Base-by-base conservation (phyloP, 83 land plant genomes). In the Picea abies region DNA sequence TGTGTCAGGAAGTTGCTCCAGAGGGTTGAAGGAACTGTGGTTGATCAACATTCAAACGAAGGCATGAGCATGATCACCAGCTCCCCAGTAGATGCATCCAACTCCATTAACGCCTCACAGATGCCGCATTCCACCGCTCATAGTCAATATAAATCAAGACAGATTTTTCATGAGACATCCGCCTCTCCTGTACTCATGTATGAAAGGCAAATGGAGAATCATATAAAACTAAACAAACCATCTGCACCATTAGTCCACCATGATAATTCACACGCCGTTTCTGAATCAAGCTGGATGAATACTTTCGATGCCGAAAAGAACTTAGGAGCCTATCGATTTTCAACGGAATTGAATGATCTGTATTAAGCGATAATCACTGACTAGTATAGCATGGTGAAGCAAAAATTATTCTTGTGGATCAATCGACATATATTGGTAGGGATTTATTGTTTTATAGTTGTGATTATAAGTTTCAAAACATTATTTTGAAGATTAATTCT, bases 1-100 rank as follows among this genome's bases (percentile, higher is more conserved):
- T 71, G 49, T 8, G 20, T 71, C 41, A 71, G 76, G 76, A 71
- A 71, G 76, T 49, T 71, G 52, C 37, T 71, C 17, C 49, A 71
- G 22, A 71, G 41, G 2, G 23, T 71, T 39, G 76, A 71, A 47
- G 76, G 49, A 4, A 19, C 25, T 39, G 22, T 71, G 7, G 8
- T 71, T 39, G 52, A 71, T 71, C 49, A 44, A 0, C 76, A 47
- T 5, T 71, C 76, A 41, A 41, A 71, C 76, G 8, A 44, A 44
- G 20, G 20, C 52, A 71, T 71, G 76, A 71, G 20, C 39, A 39
- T 71, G 23, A 71, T 41, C 49, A 20, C 49, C 49, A 37, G 22
- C 44, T 71, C 76, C 20, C 52, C 39, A 71, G 41, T 71, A 47
- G 23, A 71, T 1, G 22, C 76, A 39, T 71, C 76, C 76, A 37